These are phyloP conservation scores for Nymphaea thermarum DNA, from an alignment of 164 flowering plant species.

Conservation along the genomic window DNA sequence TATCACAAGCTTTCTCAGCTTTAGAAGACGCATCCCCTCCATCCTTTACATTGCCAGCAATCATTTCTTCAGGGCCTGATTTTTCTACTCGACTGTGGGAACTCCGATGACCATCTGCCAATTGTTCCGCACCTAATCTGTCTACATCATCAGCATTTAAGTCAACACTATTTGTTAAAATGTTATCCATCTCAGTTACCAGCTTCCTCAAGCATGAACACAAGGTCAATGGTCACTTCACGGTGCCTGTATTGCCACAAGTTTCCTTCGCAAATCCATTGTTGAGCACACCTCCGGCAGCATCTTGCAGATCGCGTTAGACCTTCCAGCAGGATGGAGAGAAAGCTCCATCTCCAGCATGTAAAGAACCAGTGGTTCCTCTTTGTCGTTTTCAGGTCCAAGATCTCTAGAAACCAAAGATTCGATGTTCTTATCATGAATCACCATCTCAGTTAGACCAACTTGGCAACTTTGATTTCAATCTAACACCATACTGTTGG, in stretches of 20 bases:
- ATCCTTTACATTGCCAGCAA: neutral
- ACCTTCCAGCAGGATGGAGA: neutral
- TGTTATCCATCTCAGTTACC: neutral
- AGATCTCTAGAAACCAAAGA: neutral
- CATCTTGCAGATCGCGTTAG: neutral
- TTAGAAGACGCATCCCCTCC: neutral
- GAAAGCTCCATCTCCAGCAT: neutral
- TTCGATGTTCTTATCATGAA: neutral
- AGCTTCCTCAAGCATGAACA: neutral
- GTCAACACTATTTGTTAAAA: neutral
- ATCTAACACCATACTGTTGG: neutral
- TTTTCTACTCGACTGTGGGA: neutral
- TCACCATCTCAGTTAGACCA: neutral
- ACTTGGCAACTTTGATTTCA: neutral
- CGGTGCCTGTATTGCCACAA: neutral
- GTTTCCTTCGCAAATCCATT: neutral
- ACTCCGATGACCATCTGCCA: neutral
- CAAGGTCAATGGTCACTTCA: neutral
- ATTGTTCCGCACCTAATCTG: neutral
- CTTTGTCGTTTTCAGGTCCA: neutral
- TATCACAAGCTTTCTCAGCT: neutral
- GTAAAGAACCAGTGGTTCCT: neutral
- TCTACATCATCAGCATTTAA: neutral
- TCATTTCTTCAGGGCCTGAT: neutral
- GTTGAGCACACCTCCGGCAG: neutral